phyloP scores from a whole-genome alignment of 2,329 filamentous ascomycete species.

The Tetracladium maxilliforme region DNA sequence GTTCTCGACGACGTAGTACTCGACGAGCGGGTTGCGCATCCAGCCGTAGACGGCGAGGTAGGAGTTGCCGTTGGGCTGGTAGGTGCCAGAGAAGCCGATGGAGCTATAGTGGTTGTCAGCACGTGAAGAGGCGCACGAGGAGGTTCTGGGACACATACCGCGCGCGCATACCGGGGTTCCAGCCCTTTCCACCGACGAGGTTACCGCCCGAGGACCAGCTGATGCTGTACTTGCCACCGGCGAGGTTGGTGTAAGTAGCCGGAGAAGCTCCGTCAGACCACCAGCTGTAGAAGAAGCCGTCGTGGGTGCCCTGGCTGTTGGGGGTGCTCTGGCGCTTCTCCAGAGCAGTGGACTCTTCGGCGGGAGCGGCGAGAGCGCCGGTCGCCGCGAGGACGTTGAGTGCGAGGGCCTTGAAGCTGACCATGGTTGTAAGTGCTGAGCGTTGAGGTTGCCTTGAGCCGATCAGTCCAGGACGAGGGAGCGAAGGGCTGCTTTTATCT shows the following conservation, averaged over 20 bases:
- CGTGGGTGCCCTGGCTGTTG: conserved; percentile 32
- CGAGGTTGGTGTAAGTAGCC: conserved; percentile 38
- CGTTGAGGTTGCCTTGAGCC: too few relatives aligned
- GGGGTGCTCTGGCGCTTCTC: conserved; percentile 19
- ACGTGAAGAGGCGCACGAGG: too few relatives aligned
- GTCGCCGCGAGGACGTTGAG: conserved; percentile 5
- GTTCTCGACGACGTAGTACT: conserved; percentile 42
- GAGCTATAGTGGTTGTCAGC: too few relatives aligned
- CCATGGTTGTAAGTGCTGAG: too few relatives aligned
- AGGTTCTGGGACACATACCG: too few relatives aligned
- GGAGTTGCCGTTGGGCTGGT: conserved; percentile 22
- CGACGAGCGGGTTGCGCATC: conserved; percentile 35
- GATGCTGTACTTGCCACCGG: conserved; percentile 31
- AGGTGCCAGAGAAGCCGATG: conserved; percentile 25
- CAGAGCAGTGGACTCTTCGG: conserved; percentile 14
- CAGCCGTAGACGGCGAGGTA: conserved; percentile 45
- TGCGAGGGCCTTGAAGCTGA: too few relatives aligned
- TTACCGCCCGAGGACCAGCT: conserved; percentile 30
- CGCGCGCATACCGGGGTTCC: conserved; percentile 30
- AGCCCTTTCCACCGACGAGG: conserved; percentile 34
- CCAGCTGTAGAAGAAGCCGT: conserved; percentile 45
- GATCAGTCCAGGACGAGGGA: too few relatives aligned
- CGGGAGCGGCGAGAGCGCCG: conserved; percentile 18
- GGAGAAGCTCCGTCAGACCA: conserved; percentile 38
- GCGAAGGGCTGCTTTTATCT: too few relatives aligned